Percentiles rank a stretch among this genome's conserved stretches.
phyloP scores from a whole-genome alignment of 2,329 filamentous ascomycete genomes.

The Trichoderma harzianum region DNA sequence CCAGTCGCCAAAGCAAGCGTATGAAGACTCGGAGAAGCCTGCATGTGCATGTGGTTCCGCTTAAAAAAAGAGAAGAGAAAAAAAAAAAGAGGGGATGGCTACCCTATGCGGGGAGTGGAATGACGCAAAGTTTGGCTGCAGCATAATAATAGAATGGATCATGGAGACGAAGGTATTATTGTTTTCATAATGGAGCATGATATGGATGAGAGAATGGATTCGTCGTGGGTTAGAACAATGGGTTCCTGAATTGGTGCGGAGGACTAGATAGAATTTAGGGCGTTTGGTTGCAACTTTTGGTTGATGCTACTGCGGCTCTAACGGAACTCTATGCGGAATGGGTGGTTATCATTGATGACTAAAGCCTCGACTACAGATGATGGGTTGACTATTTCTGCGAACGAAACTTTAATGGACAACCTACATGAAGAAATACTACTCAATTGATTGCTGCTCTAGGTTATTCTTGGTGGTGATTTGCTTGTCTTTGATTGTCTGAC shows the following conservation, averaged over 20 bases:
- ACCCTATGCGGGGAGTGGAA: neutral
- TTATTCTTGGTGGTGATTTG: neutral
- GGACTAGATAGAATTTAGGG: neutral
- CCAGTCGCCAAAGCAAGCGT: constrained; percentile 2
- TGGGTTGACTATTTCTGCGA: neutral
- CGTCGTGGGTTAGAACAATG: neutral
- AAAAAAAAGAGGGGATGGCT: constrained; percentile 8
- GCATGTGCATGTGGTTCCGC: neutral
- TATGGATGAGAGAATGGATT: neutral
- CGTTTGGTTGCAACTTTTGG: neutral
- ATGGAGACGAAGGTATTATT: neutral
- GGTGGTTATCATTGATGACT: neutral
- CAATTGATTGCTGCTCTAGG: neutral
- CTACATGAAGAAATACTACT: neutral
- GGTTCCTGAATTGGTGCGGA: neutral
- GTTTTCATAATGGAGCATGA: neutral
- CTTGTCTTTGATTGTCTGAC: neutral
- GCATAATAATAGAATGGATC: neutral
- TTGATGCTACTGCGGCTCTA: neutral
- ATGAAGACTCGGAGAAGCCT: neutral
- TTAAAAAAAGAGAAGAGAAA: neutral
- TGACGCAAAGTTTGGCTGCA: neutral
- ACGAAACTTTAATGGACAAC: neutral
- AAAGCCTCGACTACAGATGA: neutral
- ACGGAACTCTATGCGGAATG: neutral